Evolutionary conservation across 768 basidiomycete species (phyloP), one percentile per base, ranked within the genome.

Genomic region (Paxillus ammoniavirescens): DNA sequence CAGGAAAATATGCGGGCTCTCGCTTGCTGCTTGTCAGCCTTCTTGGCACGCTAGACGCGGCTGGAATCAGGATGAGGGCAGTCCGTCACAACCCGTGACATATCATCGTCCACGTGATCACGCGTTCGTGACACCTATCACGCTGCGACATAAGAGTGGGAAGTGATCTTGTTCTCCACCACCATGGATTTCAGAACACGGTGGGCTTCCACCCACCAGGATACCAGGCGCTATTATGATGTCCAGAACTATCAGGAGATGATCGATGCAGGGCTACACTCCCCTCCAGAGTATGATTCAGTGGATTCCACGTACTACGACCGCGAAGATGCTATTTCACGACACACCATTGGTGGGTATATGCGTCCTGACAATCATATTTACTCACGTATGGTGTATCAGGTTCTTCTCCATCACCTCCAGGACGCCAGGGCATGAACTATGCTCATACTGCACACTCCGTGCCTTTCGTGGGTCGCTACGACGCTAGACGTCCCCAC

Each of bases 361-460:
- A 70, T 69, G 69, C 62, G 49, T 41, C 17, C 44, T 17, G 12
- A 10, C 8, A 45, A 4, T 28, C 4, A 26, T 30, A 13, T 42
- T 31, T 26, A 44, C 53, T 33, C 2, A 30, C 57, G 36, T 68
- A 66, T 43, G 64, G 68, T 44, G 58, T 59, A n/a, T 69, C 67
- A 60, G 70, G 66, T 9, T 65, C 70, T 9, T 73, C 73, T 26
- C 65, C 72, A 6, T 73, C 71, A 33, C 75, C 72, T 5, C 65
- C 68, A 31, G 69, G 66, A 42, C 70, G 60, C 45, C 60, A 50
- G 43, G 48, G 37, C 23, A 42, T 38, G 33, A 43, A 40, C 46
- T 53, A 55, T 48, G 9, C 45, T 28, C 49, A 15, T 5, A n/a
- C 21, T 14, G 21, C 37, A 0, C 42, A 45, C 44, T 36, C 49